A percentile compares a stretch with the other conserved stretches of the same genome.
These are phyloP conservation scores for Monilinia fructicola DNA, from an alignment of 2,329 filamentous ascomycete genomes.

Conservation along the genomic window DNA sequence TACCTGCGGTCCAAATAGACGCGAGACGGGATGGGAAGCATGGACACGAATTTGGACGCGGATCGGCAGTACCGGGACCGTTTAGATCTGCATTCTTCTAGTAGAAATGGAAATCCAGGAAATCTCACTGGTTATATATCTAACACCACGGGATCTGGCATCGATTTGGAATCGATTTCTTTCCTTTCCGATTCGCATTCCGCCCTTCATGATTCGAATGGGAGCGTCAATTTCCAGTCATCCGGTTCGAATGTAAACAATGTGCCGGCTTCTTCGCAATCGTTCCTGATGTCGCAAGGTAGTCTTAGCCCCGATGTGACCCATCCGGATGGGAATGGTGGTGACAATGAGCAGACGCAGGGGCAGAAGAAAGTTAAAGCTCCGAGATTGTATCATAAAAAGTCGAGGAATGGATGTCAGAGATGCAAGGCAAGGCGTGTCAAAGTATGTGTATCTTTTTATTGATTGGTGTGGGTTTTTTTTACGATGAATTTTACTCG, in stretches of 20 bases:
- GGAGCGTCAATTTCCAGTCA: neutral
- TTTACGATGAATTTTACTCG: neutral
- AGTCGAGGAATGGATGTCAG: slow-evolving; percentile 39
- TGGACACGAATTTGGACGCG: slow-evolving; percentile 3
- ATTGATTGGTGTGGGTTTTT: neutral
- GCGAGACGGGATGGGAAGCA: slow-evolving; percentile 15
- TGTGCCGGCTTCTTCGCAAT: neutral
- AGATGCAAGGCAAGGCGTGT: slow-evolving; percentile 40
- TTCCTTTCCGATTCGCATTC: neutral
- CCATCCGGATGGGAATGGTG: neutral
- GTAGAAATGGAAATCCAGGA: neutral
- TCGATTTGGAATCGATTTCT: neutral
- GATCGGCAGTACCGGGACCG: slow-evolving; percentile 1
- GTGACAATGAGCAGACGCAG: neutral
- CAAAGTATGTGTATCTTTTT: slow-evolving; percentile 35
- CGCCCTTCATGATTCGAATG: neutral
- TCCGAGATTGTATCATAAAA: slow-evolving; percentile 40
- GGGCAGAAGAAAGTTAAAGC: slow-evolving; percentile 21
- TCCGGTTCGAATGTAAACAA: neutral
- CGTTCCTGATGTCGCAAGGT: slow-evolving; percentile 1
- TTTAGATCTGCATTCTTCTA: neutral
- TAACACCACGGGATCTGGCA: neutral
- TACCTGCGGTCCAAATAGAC: neutral
- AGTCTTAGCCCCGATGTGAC: slow-evolving; percentile 7
- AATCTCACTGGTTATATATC: neutral